Evolutionary conservation across 305 asterid species (phyloP).

Genomic region (Petunia hybrid): DNA sequence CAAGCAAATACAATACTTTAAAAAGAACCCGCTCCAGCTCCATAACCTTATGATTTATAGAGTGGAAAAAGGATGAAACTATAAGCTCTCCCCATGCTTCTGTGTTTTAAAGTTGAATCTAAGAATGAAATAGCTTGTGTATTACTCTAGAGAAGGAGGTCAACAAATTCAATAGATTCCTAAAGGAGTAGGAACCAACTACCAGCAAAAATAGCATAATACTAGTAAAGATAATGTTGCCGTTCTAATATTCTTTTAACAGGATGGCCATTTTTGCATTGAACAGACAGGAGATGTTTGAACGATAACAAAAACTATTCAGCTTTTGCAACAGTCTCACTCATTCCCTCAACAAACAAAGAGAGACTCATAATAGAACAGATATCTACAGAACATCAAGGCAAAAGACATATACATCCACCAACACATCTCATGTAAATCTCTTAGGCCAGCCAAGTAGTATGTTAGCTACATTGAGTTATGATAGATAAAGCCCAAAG

Average conservation of each 20-base stretch:
- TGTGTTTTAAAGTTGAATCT: neutral
- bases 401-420: neutral
- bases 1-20: constrained; percentile 17
- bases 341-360: neutral
- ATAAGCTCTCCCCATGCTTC: neutral
- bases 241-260: neutral
- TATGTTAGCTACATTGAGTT: neutral
- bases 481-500: neutral
- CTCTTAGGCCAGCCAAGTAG: neutral
- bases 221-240: neutral
- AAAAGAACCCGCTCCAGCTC: neutral
- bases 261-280: neutral
- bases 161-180: constrained; percentile 11
- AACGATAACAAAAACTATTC: neutral
- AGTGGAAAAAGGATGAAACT: neutral
- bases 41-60: neutral
- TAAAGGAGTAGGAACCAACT: constrained; percentile 6
- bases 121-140: neutral
- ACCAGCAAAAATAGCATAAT: neutral
- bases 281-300: neutral
- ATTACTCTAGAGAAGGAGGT: neutral
- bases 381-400: constrained; percentile 7
- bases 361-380: neutral
- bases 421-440: neutral
- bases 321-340: no score